Conservation (phyloP, 352 stramenopile genomes). For the Peronosclerospora sorghi region DNA sequence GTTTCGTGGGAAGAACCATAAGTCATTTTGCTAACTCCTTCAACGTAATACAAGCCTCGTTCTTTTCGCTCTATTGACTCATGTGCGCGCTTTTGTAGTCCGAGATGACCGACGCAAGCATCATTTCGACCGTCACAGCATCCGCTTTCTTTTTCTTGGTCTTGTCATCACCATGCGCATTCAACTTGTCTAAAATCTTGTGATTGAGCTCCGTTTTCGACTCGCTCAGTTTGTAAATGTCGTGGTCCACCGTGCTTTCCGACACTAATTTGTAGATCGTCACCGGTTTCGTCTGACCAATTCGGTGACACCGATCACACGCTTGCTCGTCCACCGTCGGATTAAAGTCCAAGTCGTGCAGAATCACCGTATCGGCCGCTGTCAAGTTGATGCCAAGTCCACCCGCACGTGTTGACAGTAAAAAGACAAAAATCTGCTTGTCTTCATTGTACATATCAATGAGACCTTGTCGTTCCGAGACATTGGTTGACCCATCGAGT, state of each 20-base stretch:
- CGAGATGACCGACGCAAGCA: conserved; percentile 67
- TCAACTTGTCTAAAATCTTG: conserved; percentile 75
- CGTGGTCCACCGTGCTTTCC: conserved; percentile 85
- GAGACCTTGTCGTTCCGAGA: conserved; percentile 59
- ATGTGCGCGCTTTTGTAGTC: conserved; percentile 43
- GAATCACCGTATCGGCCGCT: conserved; percentile 82
- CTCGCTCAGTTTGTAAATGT: conserved; percentile 82
- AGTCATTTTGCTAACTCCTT: too few species aligned
- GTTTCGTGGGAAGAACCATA: too few species aligned
- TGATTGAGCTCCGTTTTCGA: conserved; percentile 83
- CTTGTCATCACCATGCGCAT: conserved; percentile 33
- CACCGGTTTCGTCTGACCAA: conserved; percentile 83
- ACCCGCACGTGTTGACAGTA: conserved; percentile 94
- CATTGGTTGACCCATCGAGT: conserved; percentile 67
- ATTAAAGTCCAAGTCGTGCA: conserved; percentile 85
- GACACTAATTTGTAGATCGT: conserved; percentile 90
- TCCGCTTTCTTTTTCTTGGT: conserved; percentile 21
- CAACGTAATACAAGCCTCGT: too few species aligned
- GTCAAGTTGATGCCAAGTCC: conserved; percentile 98
- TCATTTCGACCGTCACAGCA: conserved; percentile 63
- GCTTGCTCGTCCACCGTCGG: conserved; percentile 79
- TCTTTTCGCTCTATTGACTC: too few species aligned
- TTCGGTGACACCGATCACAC: conserved; percentile 84
- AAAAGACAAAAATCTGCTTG: conserved; percentile 91
- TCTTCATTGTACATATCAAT: conserved; percentile 87